phyloP scores from a whole-genome alignment of 192 early-diverging fungal genomes.

The Coemansia sp. region DNA sequence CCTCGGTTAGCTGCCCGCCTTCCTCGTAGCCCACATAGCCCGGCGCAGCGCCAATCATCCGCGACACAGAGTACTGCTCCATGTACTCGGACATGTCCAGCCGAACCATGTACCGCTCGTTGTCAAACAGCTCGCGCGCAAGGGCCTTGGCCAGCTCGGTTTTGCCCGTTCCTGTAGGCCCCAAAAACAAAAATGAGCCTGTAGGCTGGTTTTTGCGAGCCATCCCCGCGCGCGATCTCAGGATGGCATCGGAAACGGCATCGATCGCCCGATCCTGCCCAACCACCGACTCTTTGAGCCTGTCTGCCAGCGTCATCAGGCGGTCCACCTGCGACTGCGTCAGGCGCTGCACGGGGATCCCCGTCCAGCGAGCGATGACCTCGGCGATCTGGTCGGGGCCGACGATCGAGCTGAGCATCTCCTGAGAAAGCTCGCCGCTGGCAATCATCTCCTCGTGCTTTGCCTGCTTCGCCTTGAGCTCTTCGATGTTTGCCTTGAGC shows the following conservation, averaged over 20 bases:
- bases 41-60: conserved; percentile 92
- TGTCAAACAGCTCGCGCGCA: conserved; percentile 90
- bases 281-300: conserved; percentile 81
- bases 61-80: conserved; percentile 82
- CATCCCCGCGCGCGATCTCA: conserved; percentile 88
- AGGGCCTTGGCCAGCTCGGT: conserved; percentile 77
- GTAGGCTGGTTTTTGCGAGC: conserved; percentile 73
- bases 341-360: conserved; percentile 89
- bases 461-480: conserved; percentile 65
- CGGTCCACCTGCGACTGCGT: conserved; percentile 84
- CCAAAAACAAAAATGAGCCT: conserved; percentile 93
- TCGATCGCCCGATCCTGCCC: conserved; percentile 90
- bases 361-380: conserved; percentile 93
- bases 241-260: conserved; percentile 87
- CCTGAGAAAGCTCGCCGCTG: conserved; percentile 46
- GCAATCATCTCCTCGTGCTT: conserved; percentile 62
- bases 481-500: conserved; percentile 67
- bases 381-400: conserved; percentile 90
- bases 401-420: conserved; percentile 82
- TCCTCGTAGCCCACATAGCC: conserved; percentile 97
- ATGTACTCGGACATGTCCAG: conserved; percentile 99
- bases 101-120: conserved; percentile 91
- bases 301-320: conserved; percentile 70
- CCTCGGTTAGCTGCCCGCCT: conserved; percentile 94
- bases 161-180: conserved; percentile 96